Evolutionary conservation across 768 basidiomycete species (phyloP).

Genomic region (Tulasnella calospora): DNA sequence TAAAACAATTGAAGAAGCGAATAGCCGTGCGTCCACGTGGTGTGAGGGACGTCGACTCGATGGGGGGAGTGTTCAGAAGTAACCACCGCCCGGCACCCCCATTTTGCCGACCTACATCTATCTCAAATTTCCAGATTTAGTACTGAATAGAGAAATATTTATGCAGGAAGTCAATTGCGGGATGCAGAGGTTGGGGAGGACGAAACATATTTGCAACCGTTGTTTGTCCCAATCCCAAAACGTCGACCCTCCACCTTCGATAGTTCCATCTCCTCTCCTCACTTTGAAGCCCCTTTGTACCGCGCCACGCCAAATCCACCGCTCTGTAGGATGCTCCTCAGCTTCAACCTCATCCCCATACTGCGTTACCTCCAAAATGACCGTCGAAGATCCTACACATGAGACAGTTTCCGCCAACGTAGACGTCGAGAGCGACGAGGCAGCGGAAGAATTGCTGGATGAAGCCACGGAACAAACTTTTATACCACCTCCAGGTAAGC

Average conservation of each 20-base stretch:
- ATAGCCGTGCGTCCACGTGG: not conserved
- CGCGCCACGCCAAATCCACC: not conserved
- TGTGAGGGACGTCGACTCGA: not conserved
- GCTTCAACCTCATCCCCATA: not conserved
- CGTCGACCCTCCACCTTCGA: too few relatives aligned
- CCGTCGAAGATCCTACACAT: not conserved
- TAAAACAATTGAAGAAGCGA: too few relatives aligned
- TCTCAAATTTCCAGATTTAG: too few relatives aligned
- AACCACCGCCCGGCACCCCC: too few relatives aligned
- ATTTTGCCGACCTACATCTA: too few relatives aligned
- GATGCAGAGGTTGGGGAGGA: too few relatives aligned
- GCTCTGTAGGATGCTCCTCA: not conserved
- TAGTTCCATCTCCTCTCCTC: not conserved
- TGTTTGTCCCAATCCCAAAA: not conserved
- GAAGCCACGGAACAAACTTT: not conserved
- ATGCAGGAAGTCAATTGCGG: too few relatives aligned
- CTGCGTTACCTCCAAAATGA: not conserved
- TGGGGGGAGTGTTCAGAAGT: not conserved
- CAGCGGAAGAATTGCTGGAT: not conserved
- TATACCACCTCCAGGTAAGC: not conserved
- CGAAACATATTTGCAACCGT: not conserved
- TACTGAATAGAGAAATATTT: too few relatives aligned
- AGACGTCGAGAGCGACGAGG: not conserved
- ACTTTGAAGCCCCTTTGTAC: not conserved
- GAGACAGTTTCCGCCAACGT: not conserved